Conservation (phyloP, 2,329 filamentous ascomycete species). For the Epichloe bromicola region DNA sequence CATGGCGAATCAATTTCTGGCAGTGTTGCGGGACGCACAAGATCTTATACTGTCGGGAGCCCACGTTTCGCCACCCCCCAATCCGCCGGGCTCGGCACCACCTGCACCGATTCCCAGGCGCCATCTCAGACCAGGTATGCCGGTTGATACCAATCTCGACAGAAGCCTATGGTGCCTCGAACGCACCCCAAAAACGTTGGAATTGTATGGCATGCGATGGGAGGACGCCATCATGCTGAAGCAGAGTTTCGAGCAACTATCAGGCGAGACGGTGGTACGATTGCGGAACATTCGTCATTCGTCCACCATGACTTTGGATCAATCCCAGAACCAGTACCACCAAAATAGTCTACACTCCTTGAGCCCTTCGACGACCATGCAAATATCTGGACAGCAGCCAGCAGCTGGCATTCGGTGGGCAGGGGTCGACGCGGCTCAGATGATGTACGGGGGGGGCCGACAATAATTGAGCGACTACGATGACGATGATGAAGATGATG, state of each 20-base stretch:
- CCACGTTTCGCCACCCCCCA: slow-evolving; percentile 31
- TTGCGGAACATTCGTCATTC: slow-evolving; percentile 27
- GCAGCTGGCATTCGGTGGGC: slow-evolving; percentile 28
- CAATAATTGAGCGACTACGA: background rate
- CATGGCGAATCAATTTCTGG: slow-evolving; percentile 50
- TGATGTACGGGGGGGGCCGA: slow-evolving; percentile 23
- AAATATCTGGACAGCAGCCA: slow-evolving; percentile 13
- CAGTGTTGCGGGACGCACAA: slow-evolving; percentile 44
- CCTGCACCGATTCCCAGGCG: slow-evolving; percentile 41
- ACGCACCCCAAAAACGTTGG: slow-evolving; percentile 39
- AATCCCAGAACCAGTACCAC: slow-evolving; percentile 23
- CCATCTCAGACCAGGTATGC: slow-evolving; percentile 20
- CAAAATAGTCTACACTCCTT: slow-evolving; percentile 12
- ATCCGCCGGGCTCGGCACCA: slow-evolving; percentile 32
- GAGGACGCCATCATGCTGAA: slow-evolving; percentile 40
- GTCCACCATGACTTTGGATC: slow-evolving; percentile 18
- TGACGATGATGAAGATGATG: background rate
- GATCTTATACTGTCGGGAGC: slow-evolving; percentile 41
- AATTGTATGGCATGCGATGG: slow-evolving; percentile 47
- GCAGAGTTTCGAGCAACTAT: slow-evolving; percentile 38
- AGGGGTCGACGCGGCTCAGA: slow-evolving; percentile 29
- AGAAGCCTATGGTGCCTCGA: slow-evolving; percentile 43
- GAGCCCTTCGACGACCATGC: background rate
- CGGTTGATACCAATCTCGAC: slow-evolving; percentile 36
- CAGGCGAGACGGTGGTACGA: slow-evolving; percentile 28